Conservation (phyloP, 768 basidiomycete genomes). For the Boletus sensibilis region DNA sequence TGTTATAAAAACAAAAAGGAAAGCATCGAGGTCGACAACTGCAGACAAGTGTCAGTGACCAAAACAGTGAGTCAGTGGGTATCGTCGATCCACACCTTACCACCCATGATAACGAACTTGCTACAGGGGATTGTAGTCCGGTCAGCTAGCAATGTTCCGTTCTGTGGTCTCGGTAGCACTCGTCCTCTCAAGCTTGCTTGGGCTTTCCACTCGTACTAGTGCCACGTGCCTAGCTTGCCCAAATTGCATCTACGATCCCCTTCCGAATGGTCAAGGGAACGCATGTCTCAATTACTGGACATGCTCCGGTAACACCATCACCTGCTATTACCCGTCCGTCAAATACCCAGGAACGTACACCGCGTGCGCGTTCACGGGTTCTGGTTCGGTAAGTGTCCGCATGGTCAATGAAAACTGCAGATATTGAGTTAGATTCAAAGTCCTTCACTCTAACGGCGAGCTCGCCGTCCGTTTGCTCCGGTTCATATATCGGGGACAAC, state of each 20-base stretch:
- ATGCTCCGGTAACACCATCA: constrained; percentile 4
- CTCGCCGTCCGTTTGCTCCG: constrained; percentile 4
- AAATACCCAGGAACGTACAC: constrained; percentile 12
- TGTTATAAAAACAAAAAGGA: not conserved
- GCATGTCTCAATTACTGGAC: constrained; percentile 12
- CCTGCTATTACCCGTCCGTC: constrained; percentile 12
- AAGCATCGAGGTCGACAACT: not conserved
- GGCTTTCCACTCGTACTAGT: not conserved
- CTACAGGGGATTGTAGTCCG: not conserved
- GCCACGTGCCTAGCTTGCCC: constrained; percentile 3
- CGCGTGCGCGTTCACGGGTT: not conserved
- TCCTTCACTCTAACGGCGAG: not conserved
- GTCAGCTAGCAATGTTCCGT: not conserved
- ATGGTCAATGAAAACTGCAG: not conserved
- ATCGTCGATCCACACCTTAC: not conserved
- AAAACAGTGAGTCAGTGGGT: not conserved
- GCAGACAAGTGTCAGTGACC: not conserved
- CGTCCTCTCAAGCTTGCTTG: not conserved
- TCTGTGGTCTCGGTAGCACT: not conserved
- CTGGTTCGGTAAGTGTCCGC: not conserved
- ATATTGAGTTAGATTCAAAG: not conserved
- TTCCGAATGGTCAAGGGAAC: not conserved
- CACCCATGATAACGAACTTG: not conserved
- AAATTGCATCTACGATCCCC: constrained; percentile 1
- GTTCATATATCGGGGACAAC: constrained; percentile 1